Base-by-base conservation (phyloP, 1,284 basidiomycete species). In the Puccinia novopanici region DNA sequence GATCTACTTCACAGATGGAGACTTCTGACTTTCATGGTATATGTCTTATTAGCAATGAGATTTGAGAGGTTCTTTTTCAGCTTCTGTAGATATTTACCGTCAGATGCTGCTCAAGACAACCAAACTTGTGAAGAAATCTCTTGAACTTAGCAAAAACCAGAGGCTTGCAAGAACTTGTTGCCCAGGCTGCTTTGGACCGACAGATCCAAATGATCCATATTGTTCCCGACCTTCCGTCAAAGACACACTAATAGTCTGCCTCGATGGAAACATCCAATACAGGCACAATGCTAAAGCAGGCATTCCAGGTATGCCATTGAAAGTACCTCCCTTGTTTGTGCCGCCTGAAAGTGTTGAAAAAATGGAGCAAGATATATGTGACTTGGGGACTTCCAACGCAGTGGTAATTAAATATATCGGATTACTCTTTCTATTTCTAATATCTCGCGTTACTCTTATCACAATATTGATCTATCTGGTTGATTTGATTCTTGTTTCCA, bases 161-260 rank as follows among this genome's bases (percentile, higher is more conserved):
- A 68, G 13, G 10, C 42, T 48, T 0, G 67, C 48, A 4, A 2
- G 42, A 13, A 27, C 42, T 2, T 19, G 13, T n/a, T 68, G 40
- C 50, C 42, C 67, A 8, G 67, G 6, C 2, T 68, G 67, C 48
- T 68, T 68, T 50, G 67, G 67, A 4, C n/a, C 42, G 3, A 68
- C 37, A 10, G 5, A 40, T 3, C 10, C 48, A 12, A 22, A 22
- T 12, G 50, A 52, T 22, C 4, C 9, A 4, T 52, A 52, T 19
- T 4, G 12, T 8, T 17, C 50, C 4, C 10, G 10, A 52, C 19
- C 50, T 12, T 52, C 50, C 50, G 17, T 52, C 50, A 52, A 52
- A 19, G 17, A 52, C 19, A 12, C 50, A 19, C 50, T 52, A 17
- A 22, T 52, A 4, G 17, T 52, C 4, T 52, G 50, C 19, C 50